These are phyloP conservation scores for Pythium brachiatum DNA, from an alignment of 352 stramenopile species.

Conservation along the genomic window DNA sequence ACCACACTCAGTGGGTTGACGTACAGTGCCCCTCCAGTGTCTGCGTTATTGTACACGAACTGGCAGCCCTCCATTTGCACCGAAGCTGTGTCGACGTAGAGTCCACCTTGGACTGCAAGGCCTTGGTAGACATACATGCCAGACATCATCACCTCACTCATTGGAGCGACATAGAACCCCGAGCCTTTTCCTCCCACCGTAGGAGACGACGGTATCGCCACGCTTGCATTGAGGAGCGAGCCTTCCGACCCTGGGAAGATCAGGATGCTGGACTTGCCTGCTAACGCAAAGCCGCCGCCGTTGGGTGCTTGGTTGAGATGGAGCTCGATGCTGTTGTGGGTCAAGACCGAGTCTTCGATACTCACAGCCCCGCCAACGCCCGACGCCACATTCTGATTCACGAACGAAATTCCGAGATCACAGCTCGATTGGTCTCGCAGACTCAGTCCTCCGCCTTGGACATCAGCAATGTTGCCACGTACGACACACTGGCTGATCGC, in stretches of 20 bases:
- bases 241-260: background rate
- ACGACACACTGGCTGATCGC: slow-evolving; percentile 7
- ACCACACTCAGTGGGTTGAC: slow-evolving; percentile 1
- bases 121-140: slow-evolving; percentile 9
- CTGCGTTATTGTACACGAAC: slow-evolving; percentile 14
- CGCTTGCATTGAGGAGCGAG: slow-evolving; percentile 7
- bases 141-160: background rate
- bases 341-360: slow-evolving; percentile 5
- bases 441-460: slow-evolving; percentile 10
- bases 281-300: slow-evolving; percentile 8
- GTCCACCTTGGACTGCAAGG: background rate
- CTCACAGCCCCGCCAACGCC: slow-evolving; percentile 6
- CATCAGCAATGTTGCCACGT: background rate
- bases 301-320: background rate
- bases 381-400: slow-evolving; percentile 13
- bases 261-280: background rate
- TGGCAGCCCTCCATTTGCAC: slow-evolving; percentile 1
- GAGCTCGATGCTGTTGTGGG: background rate
- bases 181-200: slow-evolving; percentile 8
- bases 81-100: slow-evolving; percentile 13
- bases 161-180: slow-evolving; percentile 7
- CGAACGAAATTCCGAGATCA: background rate
- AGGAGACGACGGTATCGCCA: background rate
- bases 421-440: slow-evolving; percentile 1
- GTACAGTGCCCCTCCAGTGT: slow-evolving; percentile 13